Evolutionary conservation across 2,329 filamentous ascomycete genomes (phyloP), one percentile per base, ranked within the genome.

Genomic region (Ophiostoma tasmaniense): DNA sequence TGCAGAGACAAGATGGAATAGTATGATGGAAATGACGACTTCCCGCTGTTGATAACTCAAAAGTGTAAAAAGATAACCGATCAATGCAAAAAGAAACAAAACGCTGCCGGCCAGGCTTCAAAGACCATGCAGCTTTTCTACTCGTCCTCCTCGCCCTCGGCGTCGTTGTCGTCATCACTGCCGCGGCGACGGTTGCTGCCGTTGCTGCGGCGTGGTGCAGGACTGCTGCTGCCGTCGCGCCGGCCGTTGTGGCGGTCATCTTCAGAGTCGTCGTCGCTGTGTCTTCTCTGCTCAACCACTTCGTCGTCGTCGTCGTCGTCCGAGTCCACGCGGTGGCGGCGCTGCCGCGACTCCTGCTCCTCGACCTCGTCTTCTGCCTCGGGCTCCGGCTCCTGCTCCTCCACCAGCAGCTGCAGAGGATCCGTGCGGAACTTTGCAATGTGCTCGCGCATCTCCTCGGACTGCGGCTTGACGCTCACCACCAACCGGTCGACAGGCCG

Each of bases 401-500:
- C 78, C 33, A 81, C 79, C 25, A 81, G 76, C 72, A 79, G 81
- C 25, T 82, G 83, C 35, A 85, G 81, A 3, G 85, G 85, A 71
- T 85, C 78, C 28, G 80, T 79, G 74, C 81, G 82, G 78, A 83
- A 88, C 67, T 79, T 75, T 69, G 80, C 80, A 77, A 87, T 83
- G 71, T 82, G 79, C n/a, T 79, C 78, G 62, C 77, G 78, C 75
- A 85, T 81, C 17, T 84, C 81, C 64, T 87, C 84, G 37, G 79
- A 80, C 8, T 86, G 85, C 59, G 87, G 85, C 39, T 82, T 79
- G 17, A 89, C 79, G 10, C 79, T 80, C 30, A 88, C 78, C 67
- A 87, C 82, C 65, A 87, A 78, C 73, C 86, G 81, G 73, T 88
- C 85, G 14, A 87, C 79, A 52, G 82, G 80, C 69, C 83, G 81